phyloP scores from a whole-genome alignment of 768 basidiomycete genomes.

The Boletus vermiculosoides region DNA sequence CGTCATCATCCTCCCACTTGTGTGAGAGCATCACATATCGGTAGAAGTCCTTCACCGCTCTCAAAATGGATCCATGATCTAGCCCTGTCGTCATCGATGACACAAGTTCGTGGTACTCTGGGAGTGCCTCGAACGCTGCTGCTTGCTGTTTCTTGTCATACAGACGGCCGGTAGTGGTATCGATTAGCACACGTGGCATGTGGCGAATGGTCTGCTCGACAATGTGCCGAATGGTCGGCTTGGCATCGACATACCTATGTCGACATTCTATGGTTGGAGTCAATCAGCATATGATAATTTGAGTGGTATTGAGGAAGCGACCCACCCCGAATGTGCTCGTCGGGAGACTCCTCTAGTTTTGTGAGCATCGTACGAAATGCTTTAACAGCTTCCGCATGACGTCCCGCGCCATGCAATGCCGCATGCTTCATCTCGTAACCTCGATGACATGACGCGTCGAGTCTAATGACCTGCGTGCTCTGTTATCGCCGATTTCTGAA shows the following conservation, averaged over 20 bases:
- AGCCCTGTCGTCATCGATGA: background rate
- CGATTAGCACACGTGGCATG: background rate
- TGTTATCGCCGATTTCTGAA: background rate
- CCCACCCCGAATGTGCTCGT: background rate
- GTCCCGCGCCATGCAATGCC: background rate
- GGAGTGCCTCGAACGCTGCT: background rate
- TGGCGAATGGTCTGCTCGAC: background rate
- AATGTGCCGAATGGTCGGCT: background rate
- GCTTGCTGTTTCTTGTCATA: background rate
- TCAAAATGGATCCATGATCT: background rate
- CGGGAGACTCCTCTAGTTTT: background rate
- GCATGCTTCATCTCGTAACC: constrained; percentile 9
- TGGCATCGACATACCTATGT: background rate
- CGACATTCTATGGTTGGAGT: background rate
- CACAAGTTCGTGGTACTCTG: background rate
- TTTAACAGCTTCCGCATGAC: background rate
- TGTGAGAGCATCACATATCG: background rate
- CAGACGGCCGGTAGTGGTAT: background rate
- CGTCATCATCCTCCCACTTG: background rate
- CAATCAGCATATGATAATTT: background rate
- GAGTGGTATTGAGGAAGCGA: background rate
- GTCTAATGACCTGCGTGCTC: background rate
- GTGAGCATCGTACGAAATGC: background rate
- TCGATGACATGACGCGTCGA: background rate
- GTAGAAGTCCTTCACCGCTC: background rate